These are phyloP conservation scores for Xylaria longipes DNA, from an alignment of 495 filamentous ascomycete genomes.

Conservation along the genomic window DNA sequence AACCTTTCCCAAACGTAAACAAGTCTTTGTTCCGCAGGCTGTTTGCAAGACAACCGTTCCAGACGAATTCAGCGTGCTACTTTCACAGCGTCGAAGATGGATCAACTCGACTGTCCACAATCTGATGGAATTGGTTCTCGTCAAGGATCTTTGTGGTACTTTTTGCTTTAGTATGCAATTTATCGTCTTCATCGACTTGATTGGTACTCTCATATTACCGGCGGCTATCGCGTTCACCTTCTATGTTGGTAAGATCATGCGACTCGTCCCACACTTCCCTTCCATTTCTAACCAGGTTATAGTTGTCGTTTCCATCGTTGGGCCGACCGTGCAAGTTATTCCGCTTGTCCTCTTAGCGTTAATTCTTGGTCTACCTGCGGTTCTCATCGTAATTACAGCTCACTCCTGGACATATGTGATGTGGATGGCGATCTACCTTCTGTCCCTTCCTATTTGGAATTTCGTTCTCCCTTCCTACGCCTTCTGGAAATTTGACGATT, in stretches of 20 bases:
- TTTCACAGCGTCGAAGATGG: conserved; percentile 95
- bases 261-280: neutral
- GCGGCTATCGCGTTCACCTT: conserved; percentile 97
- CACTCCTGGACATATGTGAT: conserved; percentile 90
- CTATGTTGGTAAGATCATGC: conserved; percentile 77
- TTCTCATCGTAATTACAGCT: conserved; percentile 95
- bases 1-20: conserved; percentile 98
- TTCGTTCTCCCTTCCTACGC: conserved; percentile 93
- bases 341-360: conserved; percentile 88
- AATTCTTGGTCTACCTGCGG: conserved; percentile 90
- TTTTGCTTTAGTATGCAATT: conserved; percentile 99
- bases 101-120: conserved; percentile 99
- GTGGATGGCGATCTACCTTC: conserved; percentile 96
- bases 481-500: conserved; percentile 99
- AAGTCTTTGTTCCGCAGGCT: conserved; percentile 97
- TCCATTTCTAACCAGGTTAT: conserved; percentile 32
- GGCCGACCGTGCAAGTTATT: conserved; percentile 85
- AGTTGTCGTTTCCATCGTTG: conserved; percentile 87
- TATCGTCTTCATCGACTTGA: conserved; percentile 92
- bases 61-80: conserved; percentile 87
- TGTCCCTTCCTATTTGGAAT: conserved; percentile 97
- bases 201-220: conserved; percentile 92
- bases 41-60: conserved; percentile 99
- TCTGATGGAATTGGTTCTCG: conserved; percentile 94
- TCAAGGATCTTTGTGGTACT: conserved; percentile 95